Evolutionary conservation across 208 protist species (phyloP).

Genomic region (Blastocrithidia nonstop): DNA sequence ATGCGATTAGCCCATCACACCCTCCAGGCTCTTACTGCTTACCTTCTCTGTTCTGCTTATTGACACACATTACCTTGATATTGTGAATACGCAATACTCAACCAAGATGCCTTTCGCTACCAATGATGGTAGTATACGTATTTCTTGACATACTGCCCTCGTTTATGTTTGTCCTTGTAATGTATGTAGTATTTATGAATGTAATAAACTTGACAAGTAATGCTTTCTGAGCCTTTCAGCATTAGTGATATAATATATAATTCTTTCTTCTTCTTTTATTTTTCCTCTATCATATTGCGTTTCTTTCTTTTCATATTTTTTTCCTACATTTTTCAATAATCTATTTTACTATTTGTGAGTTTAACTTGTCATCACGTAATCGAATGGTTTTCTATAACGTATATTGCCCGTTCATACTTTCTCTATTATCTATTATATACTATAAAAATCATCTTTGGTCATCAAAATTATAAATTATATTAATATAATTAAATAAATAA

Average conservation of each 20-base stretch:
- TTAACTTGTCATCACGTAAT: no score
- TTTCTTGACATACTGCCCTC: conserved; percentile 46
- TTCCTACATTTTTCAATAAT: no score
- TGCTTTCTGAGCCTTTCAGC: conserved; percentile 2
- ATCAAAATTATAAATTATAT: no score
- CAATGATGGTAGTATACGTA: conserved; percentile 43
- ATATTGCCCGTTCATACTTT: no score
- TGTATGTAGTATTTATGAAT: conserved; percentile 13
- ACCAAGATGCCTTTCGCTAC: conserved; percentile 9
- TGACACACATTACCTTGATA: conserved; percentile 26
- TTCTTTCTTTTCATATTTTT: no score
- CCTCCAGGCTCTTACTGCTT: conserved; percentile 11
- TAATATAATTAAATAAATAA: no score
- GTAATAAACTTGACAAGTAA: background rate
- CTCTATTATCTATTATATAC: no score
- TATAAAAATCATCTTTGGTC: no score
- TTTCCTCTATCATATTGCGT: conserved; percentile 4
- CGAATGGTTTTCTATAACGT: no score
- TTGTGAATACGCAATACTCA: conserved; percentile 12
- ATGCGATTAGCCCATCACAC: conserved; percentile 14
- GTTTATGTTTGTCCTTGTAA: conserved; percentile 16
- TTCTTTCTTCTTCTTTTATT: conserved; percentile 3
- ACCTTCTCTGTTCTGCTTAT: conserved; percentile 18
- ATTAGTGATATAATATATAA: background rate
- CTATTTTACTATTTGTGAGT: no score